Conservation (phyloP, 768 basidiomycete species). For the Pisolithus tinctorius region DNA sequence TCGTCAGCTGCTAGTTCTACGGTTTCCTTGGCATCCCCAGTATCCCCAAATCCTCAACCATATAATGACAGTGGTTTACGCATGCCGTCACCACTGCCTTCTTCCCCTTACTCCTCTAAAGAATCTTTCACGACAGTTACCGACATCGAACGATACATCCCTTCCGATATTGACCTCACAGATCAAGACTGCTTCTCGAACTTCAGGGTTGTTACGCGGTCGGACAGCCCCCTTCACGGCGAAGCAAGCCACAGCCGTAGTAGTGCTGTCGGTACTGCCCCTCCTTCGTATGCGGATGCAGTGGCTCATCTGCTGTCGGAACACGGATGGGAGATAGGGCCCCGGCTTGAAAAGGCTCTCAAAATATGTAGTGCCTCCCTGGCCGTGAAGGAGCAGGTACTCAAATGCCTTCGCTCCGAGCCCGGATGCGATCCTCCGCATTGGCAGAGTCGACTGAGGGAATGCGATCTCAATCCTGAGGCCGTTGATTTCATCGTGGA, state of each 20-base stretch:
- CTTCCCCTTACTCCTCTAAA: background rate
- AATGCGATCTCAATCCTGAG: conserved; percentile 13
- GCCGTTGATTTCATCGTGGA: conserved; percentile 14
- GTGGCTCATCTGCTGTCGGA: conserved; percentile 1
- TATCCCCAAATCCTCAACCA: background rate
- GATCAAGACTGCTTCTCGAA: background rate
- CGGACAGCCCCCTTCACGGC: conserved; percentile 14
- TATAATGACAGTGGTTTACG: background rate
- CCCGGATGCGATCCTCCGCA: conserved; percentile 22
- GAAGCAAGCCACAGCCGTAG: background rate
- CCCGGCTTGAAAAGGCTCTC: conserved; percentile 18
- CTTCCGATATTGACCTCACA: conserved; percentile 5
- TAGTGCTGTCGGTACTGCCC: conserved; percentile 5
- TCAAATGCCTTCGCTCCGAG: conserved; percentile 17
- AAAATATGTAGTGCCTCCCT: conserved; percentile 10
- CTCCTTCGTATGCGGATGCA: conserved; percentile 12
- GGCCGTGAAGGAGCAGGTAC: conserved; percentile 15
- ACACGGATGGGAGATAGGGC: conserved; percentile 9
- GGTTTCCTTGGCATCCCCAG: background rate
- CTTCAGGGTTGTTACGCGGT: conserved; percentile 9
- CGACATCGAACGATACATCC: conserved; percentile 1
- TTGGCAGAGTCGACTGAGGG: conserved; percentile 20
- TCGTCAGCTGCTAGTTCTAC: background rate
- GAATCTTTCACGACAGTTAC: background rate
- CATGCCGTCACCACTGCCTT: background rate